A percentile compares a stretch with the other conserved stretches of the same genome.
These are phyloP conservation scores for Yarrowia deformans DNA, from an alignment of 805 yeast species.

Conservation along the genomic window DNA sequence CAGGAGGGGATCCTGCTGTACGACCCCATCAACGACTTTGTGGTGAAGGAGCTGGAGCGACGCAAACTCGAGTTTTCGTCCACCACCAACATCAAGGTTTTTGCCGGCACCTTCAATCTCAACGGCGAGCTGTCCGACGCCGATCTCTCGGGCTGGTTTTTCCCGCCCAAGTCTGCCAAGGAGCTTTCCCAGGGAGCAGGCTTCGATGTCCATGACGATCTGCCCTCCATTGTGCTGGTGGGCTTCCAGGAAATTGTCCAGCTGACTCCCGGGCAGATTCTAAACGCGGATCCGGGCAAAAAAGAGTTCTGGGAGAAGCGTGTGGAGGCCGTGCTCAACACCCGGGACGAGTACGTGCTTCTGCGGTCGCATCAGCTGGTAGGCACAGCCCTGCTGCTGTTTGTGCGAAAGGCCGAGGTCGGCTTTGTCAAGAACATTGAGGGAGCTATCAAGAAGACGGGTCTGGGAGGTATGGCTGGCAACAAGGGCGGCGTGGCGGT, in stretches of 20 bases:
- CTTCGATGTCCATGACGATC: conserved; percentile 37
- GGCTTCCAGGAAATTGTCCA: conserved; percentile 96
- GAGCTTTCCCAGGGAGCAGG: conserved; percentile 40
- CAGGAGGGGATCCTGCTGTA: conserved; percentile 74
- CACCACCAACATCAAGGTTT: conserved; percentile 64
- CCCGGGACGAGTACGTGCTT: conserved; percentile 63
- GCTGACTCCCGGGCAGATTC: conserved; percentile 86
- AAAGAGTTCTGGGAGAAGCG: conserved; percentile 79
- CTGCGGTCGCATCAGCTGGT: conserved; percentile 90
- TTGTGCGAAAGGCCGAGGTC: conserved; percentile 67
- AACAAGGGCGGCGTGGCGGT: conserved; percentile 97
- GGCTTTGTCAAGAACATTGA: conserved; percentile 77
- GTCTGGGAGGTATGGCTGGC: conserved; percentile 95
- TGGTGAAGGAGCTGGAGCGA: conserved; percentile 66
- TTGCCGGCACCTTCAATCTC: conserved; percentile 86
- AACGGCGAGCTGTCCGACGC: conserved; percentile 70
- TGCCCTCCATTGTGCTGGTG: conserved; percentile 80
- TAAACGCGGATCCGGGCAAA: conserved; percentile 82
- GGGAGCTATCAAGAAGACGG: conserved; percentile 95
- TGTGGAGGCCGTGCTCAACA: conserved; percentile 68
- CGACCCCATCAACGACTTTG: conserved; percentile 89
- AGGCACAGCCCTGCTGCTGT: conserved; percentile 80
- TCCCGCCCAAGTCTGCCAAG: conserved; percentile 58
- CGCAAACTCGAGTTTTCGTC: conserved; percentile 64
- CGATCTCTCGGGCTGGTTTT: conserved; percentile 80